Evolutionary conservation across 1,284 basidiomycete species (phyloP).

Genomic region (Ganoderma sinense): DNA sequence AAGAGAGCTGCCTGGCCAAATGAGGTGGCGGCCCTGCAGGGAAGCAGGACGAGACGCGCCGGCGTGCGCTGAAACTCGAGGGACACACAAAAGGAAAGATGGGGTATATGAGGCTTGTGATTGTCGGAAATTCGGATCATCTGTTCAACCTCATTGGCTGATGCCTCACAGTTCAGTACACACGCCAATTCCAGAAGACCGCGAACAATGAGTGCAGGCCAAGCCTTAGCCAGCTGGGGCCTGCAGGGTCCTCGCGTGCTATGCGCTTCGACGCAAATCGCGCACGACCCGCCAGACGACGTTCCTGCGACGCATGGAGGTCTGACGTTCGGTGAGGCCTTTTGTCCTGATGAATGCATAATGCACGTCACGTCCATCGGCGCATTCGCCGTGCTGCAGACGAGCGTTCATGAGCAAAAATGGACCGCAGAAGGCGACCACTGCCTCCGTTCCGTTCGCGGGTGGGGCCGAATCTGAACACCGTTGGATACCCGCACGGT

Average conservation of each 20-base stretch:
- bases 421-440: not conserved
- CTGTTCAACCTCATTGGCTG: slow-evolving; percentile 5
- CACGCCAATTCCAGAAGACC: slow-evolving; percentile 5
- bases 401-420: not conserved
- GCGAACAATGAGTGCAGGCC: not conserved
- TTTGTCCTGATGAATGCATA: not conserved
- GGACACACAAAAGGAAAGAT: slow-evolving; percentile 5
- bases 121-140: slow-evolving; percentile 14
- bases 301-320: not conserved
- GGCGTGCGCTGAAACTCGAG: not conserved
- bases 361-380: not conserved
- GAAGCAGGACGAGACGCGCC: not conserved
- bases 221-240: too few relatives aligned
- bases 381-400: not conserved
- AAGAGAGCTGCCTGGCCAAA: not conserved
- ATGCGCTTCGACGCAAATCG: not conserved
- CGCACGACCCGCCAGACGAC: not conserved
- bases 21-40: not conserved
- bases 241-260: too few relatives aligned
- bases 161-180: not conserved
- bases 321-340: not conserved
- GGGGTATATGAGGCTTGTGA: slow-evolving; percentile 17
- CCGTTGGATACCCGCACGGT: not conserved
- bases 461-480: not conserved
- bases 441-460: not conserved